A percentile compares a stretch with the other conserved stretches of the same genome.
Conservation (phyloP, 2,329 filamentous ascomycete genomes). For the Onygenales sp. region DNA sequence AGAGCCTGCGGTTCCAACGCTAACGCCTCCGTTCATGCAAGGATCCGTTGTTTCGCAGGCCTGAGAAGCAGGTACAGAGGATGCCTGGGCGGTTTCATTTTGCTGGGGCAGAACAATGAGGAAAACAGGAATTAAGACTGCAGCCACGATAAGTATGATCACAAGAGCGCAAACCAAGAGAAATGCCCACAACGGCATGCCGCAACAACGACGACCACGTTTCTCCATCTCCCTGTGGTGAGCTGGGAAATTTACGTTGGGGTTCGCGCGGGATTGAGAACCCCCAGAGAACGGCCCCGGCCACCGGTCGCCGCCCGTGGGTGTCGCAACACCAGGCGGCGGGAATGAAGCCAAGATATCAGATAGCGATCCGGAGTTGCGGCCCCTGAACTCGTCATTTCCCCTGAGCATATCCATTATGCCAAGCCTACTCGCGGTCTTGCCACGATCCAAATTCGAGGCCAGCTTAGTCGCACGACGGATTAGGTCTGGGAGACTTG, state of each 20-base stretch:
- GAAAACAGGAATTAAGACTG: constrained; percentile 67
- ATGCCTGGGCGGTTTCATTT: constrained; percentile 21
- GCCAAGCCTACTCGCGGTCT: constrained; percentile 50
- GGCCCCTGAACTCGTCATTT: constrained; percentile 21
- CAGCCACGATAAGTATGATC: constrained; percentile 65
- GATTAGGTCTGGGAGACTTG: constrained; percentile 86
- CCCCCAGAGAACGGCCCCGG: constrained; percentile 28
- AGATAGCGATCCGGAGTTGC: constrained; percentile 47
- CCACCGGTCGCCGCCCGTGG: constrained; percentile 28
- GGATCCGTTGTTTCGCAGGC: constrained; percentile 36
- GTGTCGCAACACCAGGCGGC: constrained; percentile 45
- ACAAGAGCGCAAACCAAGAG: constrained; percentile 56
- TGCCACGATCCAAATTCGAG: constrained; percentile 77
- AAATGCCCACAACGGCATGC: constrained; percentile 72
- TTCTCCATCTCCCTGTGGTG: constrained; percentile 14
- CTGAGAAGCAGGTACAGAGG: constrained; percentile 23
- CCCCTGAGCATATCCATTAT: constrained; percentile 39
- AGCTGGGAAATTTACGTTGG: constrained; percentile 11
- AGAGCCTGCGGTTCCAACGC: constrained; percentile 54
- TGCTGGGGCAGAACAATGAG: constrained; percentile 51
- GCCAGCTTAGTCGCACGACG: constrained; percentile 77
- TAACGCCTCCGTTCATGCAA: constrained; percentile 75
- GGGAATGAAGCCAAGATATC: constrained; percentile 60
- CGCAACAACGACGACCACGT: constrained; percentile 62
- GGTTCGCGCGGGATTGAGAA: constrained; percentile 17